Conservation (phyloP, 805 yeast species). For the Nakazawaea ernobii region DNA sequence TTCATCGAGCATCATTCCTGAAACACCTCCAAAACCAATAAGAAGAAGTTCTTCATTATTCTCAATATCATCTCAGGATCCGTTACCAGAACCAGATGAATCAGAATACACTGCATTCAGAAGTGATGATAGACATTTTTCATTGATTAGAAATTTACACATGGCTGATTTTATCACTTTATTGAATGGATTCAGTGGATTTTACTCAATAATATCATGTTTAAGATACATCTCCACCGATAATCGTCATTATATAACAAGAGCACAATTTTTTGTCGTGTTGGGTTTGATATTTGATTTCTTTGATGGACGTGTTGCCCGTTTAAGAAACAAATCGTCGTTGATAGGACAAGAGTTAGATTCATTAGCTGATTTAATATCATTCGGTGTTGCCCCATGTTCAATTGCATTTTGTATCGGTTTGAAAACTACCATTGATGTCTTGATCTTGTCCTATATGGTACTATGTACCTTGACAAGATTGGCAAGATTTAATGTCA, state of each 20-base stretch:
- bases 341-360: slow-evolving; percentile 97
- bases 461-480: slow-evolving; percentile 92
- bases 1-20: neutral
- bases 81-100: slow-evolving; percentile 72
- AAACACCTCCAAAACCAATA: slow-evolving; percentile 20
- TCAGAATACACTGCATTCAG: slow-evolving; percentile 75
- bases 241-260: slow-evolving; percentile 63
- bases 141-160: slow-evolving; percentile 81
- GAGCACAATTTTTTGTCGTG: slow-evolving; percentile 85
- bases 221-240: slow-evolving; percentile 72
- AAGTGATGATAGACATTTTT: slow-evolving; percentile 78
- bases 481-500: slow-evolving; percentile 91
- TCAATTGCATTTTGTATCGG: slow-evolving; percentile 89
- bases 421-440: slow-evolving; percentile 77
- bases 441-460: slow-evolving; percentile 69
- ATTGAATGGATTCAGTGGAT: slow-evolving; percentile 91
- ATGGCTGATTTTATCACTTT: slow-evolving; percentile 95
- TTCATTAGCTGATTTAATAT: slow-evolving; percentile 89
- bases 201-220: slow-evolving; percentile 84
- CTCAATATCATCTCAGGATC: slow-evolving; percentile 48
- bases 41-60: slow-evolving; percentile 51
- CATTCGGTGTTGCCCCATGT: slow-evolving; percentile 96
- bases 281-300: slow-evolving; percentile 93
- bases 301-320: slow-evolving; percentile 95
- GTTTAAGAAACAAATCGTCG: slow-evolving; percentile 86